Evolutionary conservation across 192 early-diverging fungal species (phyloP).

Genomic region (Coemansia sp.): DNA sequence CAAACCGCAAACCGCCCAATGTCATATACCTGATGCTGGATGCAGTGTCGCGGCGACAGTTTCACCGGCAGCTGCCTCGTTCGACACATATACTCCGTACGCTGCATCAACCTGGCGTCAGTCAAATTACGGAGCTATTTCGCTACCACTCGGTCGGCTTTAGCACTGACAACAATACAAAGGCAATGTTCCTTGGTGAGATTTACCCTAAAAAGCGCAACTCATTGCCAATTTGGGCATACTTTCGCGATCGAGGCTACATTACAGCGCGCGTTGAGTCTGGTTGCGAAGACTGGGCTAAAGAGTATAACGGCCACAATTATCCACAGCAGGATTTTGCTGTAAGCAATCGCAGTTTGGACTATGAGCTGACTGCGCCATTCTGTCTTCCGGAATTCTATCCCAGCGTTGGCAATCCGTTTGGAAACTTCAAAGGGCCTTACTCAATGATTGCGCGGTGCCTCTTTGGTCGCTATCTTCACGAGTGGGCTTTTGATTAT

Average conservation of each 20-base stretch:
- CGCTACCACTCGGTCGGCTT: slow-evolving; percentile 57
- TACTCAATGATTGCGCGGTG: slow-evolving; percentile 41
- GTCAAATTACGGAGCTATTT: slow-evolving; percentile 54
- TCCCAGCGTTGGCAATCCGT: slow-evolving; percentile 49
- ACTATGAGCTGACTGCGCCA: slow-evolving; percentile 59
- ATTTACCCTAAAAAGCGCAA: slow-evolving; percentile 27
- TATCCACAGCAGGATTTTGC: slow-evolving; percentile 30
- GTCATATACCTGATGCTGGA: slow-evolving; percentile 59
- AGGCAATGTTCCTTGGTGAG: slow-evolving; percentile 53
- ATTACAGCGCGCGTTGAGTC: slow-evolving; percentile 57
- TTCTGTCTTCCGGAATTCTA: slow-evolving; percentile 60
- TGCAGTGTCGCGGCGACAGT: slow-evolving; percentile 56
- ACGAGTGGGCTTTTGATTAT: slow-evolving; percentile 50
- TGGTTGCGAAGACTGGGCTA: slow-evolving; percentile 58
- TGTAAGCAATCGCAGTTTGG: slow-evolving; percentile 39
- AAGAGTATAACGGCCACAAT: slow-evolving; percentile 38
- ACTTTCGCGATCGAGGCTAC: slow-evolving; percentile 58
- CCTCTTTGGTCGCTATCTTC: slow-evolving; percentile 42
- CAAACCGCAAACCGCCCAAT: slow-evolving; percentile 39
- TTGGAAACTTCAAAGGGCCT: slow-evolving; percentile 57
- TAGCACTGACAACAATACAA: slow-evolving; percentile 58
- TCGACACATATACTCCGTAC: slow-evolving; percentile 28
- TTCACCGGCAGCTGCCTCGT: slow-evolving; percentile 57
- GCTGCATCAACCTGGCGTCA: slow-evolving; percentile 30
- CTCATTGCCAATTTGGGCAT: slow-evolving; percentile 58